Base-by-base conservation (phyloP, 345 rosid genomes). In the Populus simonii region DNA sequence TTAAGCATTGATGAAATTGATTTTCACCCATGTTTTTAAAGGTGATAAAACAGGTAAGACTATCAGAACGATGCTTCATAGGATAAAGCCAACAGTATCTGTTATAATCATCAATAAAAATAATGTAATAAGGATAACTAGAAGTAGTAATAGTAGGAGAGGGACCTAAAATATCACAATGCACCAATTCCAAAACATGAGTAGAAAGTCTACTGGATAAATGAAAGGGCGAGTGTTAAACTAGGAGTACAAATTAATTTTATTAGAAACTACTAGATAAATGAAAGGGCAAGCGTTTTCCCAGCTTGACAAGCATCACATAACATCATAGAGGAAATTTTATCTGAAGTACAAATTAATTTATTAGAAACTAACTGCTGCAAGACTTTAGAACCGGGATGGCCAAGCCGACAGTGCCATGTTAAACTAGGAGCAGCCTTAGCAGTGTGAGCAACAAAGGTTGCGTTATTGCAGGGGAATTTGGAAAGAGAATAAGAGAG, bases 311-410 rank as follows among this genome's bases (percentile, higher is more conserved):
- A 59, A 59, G 65, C 27, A 20, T 59, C 27, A 59, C 11, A 59
- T 0, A 59, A 18, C 12, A 59, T 18, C n/a, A 6, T 59, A 59
- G 3, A 59, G 0, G 27, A 59, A 22, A 23, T 0, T 20, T 59
- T 59, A 59, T 22, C 27, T 0, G 9, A 18, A 6, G 11, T 7
- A 59, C 8, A 18, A 59, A 59, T 59, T 17, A 9, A 59, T 23
- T 59, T 18, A 59, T 59, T 0, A 0, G 27, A 6, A 18, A 18
- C 1, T 10, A 59, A 59, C 11, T 18, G 0, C 0, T 20, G 12
- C 4, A 9, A 0, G 2, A 59, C 0, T 23, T 59, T 7, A 0
- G 8, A 6, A 1, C 3, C 3, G 0, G 4, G 27, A 59, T 59
- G 65, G 1, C 65, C 65, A 59, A 59, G 65, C 3, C 11, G 13